Conservation (phyloP, 306 rosid genomes). For the Medicago ruthenica region DNA sequence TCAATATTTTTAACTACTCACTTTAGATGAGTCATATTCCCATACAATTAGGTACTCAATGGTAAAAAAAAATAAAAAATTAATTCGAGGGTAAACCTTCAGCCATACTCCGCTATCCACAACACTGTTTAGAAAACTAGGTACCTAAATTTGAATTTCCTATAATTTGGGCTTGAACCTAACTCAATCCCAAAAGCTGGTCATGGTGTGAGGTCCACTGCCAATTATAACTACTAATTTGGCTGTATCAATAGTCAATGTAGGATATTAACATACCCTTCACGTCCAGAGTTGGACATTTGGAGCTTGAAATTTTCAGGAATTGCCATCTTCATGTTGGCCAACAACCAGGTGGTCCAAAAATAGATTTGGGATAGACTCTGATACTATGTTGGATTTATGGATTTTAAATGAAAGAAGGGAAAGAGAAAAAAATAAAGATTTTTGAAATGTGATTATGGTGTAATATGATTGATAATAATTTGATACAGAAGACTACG, state of each 20-base stretch:
- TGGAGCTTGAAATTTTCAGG: too few relatives aligned
- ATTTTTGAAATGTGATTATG: neutral
- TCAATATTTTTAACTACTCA: too few relatives aligned
- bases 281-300: neutral
- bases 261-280: neutral
- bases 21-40: too few relatives aligned
- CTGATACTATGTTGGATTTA: neutral
- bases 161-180: neutral
- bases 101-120: too few relatives aligned
- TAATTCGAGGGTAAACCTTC: too few relatives aligned
- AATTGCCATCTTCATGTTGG: neutral
- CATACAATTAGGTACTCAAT: too few relatives aligned
- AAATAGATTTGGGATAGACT: neutral
- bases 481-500: neutral
- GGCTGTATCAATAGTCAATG: neutral
- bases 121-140: too few relatives aligned
- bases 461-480: neutral
- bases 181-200: neutral
- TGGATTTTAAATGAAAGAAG: neutral
- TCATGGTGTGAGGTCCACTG: neutral
- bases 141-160: too few relatives aligned
- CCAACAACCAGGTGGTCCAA: neutral
- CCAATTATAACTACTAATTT: constrained; percentile 1
- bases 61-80: too few relatives aligned
- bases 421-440: neutral